Percentiles rank a stretch among this genome's conserved stretches.
These are phyloP conservation scores for Ceratobasidium sp. DNA, from an alignment of 1,284 basidiomycete genomes.

Conservation along the genomic window DNA sequence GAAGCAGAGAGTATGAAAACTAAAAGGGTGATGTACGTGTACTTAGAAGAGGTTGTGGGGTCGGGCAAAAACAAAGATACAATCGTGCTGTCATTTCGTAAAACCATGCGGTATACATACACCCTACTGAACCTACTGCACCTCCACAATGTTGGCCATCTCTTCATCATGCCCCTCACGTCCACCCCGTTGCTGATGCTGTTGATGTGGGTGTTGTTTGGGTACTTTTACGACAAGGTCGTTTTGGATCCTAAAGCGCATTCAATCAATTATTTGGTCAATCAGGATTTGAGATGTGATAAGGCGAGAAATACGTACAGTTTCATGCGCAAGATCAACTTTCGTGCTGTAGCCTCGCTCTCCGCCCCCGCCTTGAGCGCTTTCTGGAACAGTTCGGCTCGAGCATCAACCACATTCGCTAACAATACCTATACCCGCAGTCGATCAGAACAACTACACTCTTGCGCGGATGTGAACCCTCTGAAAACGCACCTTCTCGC, in stretches of 20 bases:
- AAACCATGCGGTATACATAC: conserved; percentile 1
- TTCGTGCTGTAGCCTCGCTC: conserved; percentile 78
- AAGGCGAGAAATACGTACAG: conserved; percentile 64
- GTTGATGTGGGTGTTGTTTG: conserved; percentile 19
- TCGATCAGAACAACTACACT: not conserved
- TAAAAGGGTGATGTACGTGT: not conserved
- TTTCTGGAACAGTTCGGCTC: conserved; percentile 77
- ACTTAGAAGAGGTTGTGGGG: conserved; percentile 6
- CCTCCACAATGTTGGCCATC: conserved; percentile 24
- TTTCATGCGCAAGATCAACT: conserved; percentile 80
- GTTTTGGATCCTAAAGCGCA: conserved; percentile 41
- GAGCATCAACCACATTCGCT: conserved; percentile 79
- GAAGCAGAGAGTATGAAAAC: not conserved
- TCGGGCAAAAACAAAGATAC: conserved; percentile 10
- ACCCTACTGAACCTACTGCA: conserved; percentile 15
- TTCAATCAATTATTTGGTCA: not conserved
- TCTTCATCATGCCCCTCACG: conserved; percentile 18
- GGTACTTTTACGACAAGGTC: conserved; percentile 39
- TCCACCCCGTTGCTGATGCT: not conserved
- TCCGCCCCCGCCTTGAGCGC: conserved; percentile 79
- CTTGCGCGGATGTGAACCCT: too few species aligned
- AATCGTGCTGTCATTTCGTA: not conserved
- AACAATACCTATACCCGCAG: conserved; percentile 69
- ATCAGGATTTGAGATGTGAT: too few species aligned
- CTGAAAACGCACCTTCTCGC: conserved; percentile 71